Evolutionary conservation across 352 stramenopile species (phyloP).

Genomic region (Phytophthora citricola): DNA sequence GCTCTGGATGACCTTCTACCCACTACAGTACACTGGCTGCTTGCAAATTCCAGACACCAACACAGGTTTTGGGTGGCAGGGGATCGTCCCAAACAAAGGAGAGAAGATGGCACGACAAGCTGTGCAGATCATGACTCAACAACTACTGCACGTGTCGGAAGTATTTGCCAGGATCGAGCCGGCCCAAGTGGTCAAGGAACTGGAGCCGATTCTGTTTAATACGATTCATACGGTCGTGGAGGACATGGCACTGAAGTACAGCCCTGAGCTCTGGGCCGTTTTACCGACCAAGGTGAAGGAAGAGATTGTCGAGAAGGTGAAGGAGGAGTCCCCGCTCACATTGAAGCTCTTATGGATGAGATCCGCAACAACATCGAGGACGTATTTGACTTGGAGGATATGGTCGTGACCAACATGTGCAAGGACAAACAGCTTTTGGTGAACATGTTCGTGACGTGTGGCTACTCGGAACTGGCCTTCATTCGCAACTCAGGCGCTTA

Average conservation of each 20-base stretch:
- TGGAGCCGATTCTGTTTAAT: conserved; percentile 93
- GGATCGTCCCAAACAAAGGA: conserved; percentile 97
- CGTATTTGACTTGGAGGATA: conserved; percentile 95
- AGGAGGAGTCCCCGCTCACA: conserved; percentile 92
- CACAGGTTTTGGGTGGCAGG: conserved; percentile 96
- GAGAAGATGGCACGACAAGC: conserved; percentile 97
- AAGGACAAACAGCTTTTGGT: conserved; percentile 95
- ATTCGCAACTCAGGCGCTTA: conserved; percentile 92
- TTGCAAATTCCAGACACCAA: conserved; percentile 89
- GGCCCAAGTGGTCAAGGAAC: conserved; percentile 88
- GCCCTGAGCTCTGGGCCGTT: conserved; percentile 82
- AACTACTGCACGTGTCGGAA: conserved; percentile 93
- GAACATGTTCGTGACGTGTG: conserved; percentile 95
- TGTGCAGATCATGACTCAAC: conserved; percentile 94
- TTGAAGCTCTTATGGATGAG: conserved; percentile 95
- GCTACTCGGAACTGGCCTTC: conserved; percentile 92
- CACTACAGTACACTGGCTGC: conserved; percentile 93
- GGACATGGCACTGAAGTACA: conserved; percentile 91
- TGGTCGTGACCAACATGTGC: conserved; percentile 95
- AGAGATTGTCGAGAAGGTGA: conserved; percentile 95
- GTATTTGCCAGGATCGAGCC: conserved; percentile 94
- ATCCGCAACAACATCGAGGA: conserved; percentile 96
- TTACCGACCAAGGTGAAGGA: conserved; percentile 85
- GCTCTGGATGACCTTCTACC: conserved; percentile 99
- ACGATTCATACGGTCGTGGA: conserved; percentile 90